A percentile compares a stretch with the other conserved stretches of the same genome.
Conservation (phyloP, 2,329 filamentous ascomycete genomes). For the Kalaharituber pfeilii region DNA sequence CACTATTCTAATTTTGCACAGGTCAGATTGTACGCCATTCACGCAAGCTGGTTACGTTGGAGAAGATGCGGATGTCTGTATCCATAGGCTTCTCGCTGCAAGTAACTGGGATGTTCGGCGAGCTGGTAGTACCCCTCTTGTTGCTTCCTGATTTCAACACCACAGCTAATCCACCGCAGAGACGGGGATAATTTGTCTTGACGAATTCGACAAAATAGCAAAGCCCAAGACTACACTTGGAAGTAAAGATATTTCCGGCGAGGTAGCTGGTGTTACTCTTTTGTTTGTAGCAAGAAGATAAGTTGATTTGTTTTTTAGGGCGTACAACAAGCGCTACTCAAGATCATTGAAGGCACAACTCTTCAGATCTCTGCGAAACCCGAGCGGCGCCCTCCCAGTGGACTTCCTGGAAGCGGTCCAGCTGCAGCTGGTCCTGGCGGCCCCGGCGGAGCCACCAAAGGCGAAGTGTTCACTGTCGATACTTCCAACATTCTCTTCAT, state of each 20-base stretch:
- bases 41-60: conserved; percentile 96
- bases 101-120: conserved; percentile 42
- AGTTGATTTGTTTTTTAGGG: conserved; percentile 31
- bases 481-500: conserved; percentile 97
- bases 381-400: conserved; percentile 36
- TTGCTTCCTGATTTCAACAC: conserved; percentile 26
- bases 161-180: conserved; percentile 45
- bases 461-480: conserved; percentile 31
- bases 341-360: conserved; percentile 91
- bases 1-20: conserved; percentile 8
- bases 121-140: conserved; percentile 2
- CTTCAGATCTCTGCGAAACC: conserved; percentile 81
- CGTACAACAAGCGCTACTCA: conserved; percentile 85
- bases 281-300: background rate
- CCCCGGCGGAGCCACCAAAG: conserved; percentile 15
- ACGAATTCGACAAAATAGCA: conserved; percentile 96
- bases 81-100: conserved; percentile 75
- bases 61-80: conserved; percentile 90
- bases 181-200: conserved; percentile 82
- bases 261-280: conserved; percentile 27
- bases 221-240: conserved; percentile 68
- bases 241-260: conserved; percentile 78
- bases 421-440: conserved; percentile 20
- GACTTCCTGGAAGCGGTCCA: conserved; percentile 26
- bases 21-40: conserved; percentile 80